Evolutionary conservation across 768 basidiomycete species (phyloP), one percentile per base, ranked within the genome.

Genomic region (Ramaria sp.): DNA sequence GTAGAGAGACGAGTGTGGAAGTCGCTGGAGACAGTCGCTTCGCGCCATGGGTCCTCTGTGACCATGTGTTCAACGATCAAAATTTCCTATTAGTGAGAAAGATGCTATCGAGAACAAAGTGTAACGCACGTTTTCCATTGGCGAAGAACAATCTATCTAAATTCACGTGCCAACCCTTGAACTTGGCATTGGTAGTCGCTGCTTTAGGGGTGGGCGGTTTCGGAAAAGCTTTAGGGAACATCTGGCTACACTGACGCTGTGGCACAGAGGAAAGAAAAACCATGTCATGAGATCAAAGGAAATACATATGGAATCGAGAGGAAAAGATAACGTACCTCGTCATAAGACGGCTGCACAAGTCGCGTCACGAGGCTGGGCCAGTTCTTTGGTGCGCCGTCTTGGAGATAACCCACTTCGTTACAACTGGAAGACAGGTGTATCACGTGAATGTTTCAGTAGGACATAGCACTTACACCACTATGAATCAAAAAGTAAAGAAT

Each of bases 11-110:
- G 68, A 55, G 65, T 57, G 18, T 73, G 68, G 12, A 70, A 70
- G 22, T 76, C 73, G 0, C 83, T 77, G 3, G 84, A 85, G 5
- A 85, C 70, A 0, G 84, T 86, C 5, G 79, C 76, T 52, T 81
- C 79, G 48, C 77, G 73, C 84, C 84, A 87, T 16, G 85, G 84
- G 60, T 87, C 84, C 42, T 82, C 83, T 85, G 36, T 42, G 32
- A 22, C 13, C 24, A n/a, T 15, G 60, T 2, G 43, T 24, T 51
- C 15, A 18, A 16, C 2, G 7, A 13, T 27, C n/a, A 22, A 41
- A 43, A 5, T 24, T 20, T 24, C 22, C 6, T n/a, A 48, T 38
- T 5, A 48, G 20, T 7, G 18, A 41, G 25, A 10, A 16, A 41
- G 42, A 24, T 34, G 15, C 1, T 8, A 27, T 20, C 18, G n/a